These are phyloP conservation scores for Solanum bulbocastanum DNA, from an alignment of 257 asterid species.

Conservation along the genomic window DNA sequence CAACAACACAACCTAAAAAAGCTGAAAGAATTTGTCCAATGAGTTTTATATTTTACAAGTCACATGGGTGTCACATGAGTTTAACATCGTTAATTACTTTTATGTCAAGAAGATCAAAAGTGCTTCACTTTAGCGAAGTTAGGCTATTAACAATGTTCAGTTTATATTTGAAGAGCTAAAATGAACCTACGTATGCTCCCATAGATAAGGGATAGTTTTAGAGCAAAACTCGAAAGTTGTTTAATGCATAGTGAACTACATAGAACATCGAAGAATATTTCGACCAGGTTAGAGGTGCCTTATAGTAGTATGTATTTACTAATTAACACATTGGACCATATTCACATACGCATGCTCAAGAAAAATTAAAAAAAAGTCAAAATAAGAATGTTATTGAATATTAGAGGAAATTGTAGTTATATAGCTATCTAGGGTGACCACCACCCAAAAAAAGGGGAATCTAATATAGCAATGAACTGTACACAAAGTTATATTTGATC, in stretches of 20 bases:
- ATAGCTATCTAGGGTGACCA: conserved; percentile 15
- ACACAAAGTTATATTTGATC: not conserved
- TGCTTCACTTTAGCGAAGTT: too few species aligned
- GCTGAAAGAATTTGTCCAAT: too few species aligned
- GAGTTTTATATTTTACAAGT: too few species aligned
- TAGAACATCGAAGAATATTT: too few species aligned
- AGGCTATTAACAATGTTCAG: not conserved
- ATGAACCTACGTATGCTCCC: not conserved
- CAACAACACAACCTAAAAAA: too few species aligned
- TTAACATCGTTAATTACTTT: too few species aligned
- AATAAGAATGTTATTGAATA: conserved; percentile 13
- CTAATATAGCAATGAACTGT: conserved; percentile 1
- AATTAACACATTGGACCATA: not conserved
- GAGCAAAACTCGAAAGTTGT: not conserved
- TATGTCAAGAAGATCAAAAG: too few species aligned
- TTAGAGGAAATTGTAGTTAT: conserved; percentile 1
- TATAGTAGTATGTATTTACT: not conserved
- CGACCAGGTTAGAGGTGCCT: not conserved
- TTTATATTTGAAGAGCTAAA: not conserved
- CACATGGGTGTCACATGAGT: too few species aligned
- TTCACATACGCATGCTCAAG: conserved; percentile 6
- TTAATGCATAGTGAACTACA: not conserved
- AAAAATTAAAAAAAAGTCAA: not conserved
- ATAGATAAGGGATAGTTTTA: not conserved
- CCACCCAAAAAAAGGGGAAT: conserved; percentile 18